These are phyloP conservation scores for Gossypium stocksii DNA, from an alignment of 345 rosid genomes.

Conservation along the genomic window DNA sequence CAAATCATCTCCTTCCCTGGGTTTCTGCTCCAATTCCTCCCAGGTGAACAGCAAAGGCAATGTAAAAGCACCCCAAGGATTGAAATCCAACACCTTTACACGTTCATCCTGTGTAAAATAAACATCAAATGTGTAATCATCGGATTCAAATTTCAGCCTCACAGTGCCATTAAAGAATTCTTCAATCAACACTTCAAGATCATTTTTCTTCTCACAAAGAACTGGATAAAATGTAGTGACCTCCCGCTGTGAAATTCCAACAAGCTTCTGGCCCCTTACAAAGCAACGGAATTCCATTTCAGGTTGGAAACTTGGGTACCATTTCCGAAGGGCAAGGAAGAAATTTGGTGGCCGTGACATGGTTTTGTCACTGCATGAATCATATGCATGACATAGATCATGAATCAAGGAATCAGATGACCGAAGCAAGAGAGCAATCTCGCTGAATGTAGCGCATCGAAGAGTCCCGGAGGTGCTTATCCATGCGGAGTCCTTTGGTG, in stretches of 20 bases:
- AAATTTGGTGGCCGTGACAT: conserved; percentile 50
- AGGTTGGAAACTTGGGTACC: conserved; percentile 58
- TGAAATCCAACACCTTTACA: conserved; percentile 71
- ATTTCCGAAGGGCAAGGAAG: conserved; percentile 75
- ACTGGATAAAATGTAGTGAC: conserved; percentile 68
- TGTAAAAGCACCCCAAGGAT: conserved; percentile 79
- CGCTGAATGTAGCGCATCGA: conserved; percentile 58
- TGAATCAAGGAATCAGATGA: conserved; percentile 74
- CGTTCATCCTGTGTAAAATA: conserved; percentile 46
- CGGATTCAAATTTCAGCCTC: conserved; percentile 47
- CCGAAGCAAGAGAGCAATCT: conserved; percentile 60
- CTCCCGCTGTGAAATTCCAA: conserved; percentile 73
- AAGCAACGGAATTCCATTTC: conserved; percentile 83
- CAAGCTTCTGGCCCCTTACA: conserved; percentile 32
- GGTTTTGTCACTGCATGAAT: conserved; percentile 50
- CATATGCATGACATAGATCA: conserved; percentile 73
- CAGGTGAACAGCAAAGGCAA: conserved; percentile 65
- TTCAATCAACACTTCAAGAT: conserved; percentile 32
- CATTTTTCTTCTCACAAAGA: conserved; percentile 40
- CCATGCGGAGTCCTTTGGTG: conserved; percentile 92
- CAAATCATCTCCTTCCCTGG: conserved; percentile 20
- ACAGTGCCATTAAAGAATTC: conserved; percentile 42
- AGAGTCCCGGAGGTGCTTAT: conserved; percentile 66
- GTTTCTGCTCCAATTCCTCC: conserved; percentile 61
- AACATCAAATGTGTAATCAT: conserved; percentile 61